Evolutionary conservation across 352 stramenopile species (phyloP).

Genomic region (Salisapilia sapeloensis): DNA sequence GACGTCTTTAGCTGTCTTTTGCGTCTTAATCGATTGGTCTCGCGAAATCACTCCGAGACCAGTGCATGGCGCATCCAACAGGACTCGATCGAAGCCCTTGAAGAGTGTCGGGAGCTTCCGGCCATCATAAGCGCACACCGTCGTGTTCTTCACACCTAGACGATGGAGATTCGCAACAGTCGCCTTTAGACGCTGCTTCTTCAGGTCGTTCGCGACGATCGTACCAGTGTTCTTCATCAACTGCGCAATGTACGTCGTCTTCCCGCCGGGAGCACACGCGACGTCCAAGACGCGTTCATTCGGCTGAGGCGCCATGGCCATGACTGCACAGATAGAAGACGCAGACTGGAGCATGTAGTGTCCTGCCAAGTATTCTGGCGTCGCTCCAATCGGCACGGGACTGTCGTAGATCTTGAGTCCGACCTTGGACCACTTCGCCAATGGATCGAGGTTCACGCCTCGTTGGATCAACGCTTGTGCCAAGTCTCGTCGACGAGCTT

Average conservation of each 20-base stretch:
- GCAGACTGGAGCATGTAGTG: constrained; percentile 99
- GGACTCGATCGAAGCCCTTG: constrained; percentile 94
- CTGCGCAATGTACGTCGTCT: constrained; percentile 98
- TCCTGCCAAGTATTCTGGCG: constrained; percentile 98
- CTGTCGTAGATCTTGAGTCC: constrained; percentile 98
- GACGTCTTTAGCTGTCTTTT: constrained; percentile 89
- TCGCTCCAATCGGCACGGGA: constrained; percentile 97
- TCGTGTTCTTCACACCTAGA: constrained; percentile 96
- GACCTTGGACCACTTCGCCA: constrained; percentile 98
- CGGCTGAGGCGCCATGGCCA: constrained; percentile 94
- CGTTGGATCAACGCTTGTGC: constrained; percentile 97
- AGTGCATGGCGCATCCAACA: constrained; percentile 98
- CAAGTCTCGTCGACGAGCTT: constrained; percentile 96
- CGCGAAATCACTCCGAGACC: constrained; percentile 96
- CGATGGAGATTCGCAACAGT: constrained; percentile 98
- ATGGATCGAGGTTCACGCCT: constrained; percentile 95
- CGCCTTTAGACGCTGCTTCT: constrained; percentile 92
- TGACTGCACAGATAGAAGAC: constrained; percentile 96
- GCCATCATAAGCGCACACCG: constrained; percentile 95
- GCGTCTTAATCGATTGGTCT: constrained; percentile 97
- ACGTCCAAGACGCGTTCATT: constrained; percentile 97
- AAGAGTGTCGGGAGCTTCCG: constrained; percentile 89
- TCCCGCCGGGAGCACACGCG: constrained; percentile 95
- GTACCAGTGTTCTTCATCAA: constrained; percentile 99
- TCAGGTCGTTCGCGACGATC: constrained; percentile 98